Conservation (phyloP, 257 asterid genomes). For the Capsicum chinense region DNA sequence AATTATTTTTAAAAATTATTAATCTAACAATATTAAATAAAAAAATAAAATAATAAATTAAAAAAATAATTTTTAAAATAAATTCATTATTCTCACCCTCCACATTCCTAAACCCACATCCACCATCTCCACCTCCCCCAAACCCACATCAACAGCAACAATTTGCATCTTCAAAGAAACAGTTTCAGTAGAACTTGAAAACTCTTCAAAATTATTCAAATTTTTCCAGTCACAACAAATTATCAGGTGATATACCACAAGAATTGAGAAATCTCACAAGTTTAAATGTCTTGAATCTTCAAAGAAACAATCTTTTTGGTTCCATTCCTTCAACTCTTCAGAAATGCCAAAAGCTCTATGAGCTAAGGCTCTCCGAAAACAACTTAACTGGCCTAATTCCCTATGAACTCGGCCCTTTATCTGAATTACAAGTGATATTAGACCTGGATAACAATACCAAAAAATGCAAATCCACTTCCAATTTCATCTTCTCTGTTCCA, state of each 20-base stretch:
- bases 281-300: conserved; percentile 74
- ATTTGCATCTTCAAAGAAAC: not conserved
- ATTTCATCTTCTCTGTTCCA: too few species aligned
- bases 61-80: too few species aligned
- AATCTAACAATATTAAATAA: too few species aligned
- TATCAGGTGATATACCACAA: conserved; percentile 68
- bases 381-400: conserved; percentile 55
- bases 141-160: too few species aligned
- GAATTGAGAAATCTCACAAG: conserved; percentile 67
- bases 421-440: conserved; percentile 67
- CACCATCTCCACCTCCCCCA: too few species aligned
- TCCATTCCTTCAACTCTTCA: conserved; percentile 66
- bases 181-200: conserved; percentile 67
- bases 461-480: too few species aligned
- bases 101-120: too few species aligned
- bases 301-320: conserved; percentile 64
- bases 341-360: conserved; percentile 75
- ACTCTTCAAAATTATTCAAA: conserved; percentile 61
- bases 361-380: conserved; percentile 44
- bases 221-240: conserved; percentile 54
- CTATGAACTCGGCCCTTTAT: conserved; percentile 57
- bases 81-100: too few species aligned
- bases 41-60: too few species aligned
- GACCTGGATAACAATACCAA: conserved; percentile 66
- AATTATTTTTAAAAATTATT: too few species aligned